Conservation (phyloP, 2,329 filamentous ascomycete species). For the Colletotrichum tropicicola region DNA sequence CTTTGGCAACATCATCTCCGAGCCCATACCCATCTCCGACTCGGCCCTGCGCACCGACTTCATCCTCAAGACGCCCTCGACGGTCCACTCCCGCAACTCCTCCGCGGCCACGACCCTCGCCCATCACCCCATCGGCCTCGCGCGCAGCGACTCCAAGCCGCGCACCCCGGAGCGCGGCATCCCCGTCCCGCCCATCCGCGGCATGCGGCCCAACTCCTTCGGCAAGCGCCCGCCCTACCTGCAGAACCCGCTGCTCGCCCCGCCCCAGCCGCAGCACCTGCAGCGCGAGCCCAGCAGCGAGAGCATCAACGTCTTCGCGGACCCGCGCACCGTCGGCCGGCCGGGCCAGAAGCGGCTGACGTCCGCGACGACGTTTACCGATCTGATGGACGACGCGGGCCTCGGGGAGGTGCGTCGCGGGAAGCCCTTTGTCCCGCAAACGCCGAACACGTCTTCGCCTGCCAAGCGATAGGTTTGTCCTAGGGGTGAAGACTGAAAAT, state of each 20-base stretch:
- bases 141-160: slow-evolving; percentile 20
- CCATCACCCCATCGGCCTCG: slow-evolving; percentile 21
- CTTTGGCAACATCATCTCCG: slow-evolving; percentile 63
- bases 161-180: slow-evolving; percentile 14
- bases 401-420: slow-evolving; percentile 52
- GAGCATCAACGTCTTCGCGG: slow-evolving; percentile 63
- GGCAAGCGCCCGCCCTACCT: slow-evolving; percentile 25
- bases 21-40: slow-evolving; percentile 59
- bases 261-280: slow-evolving; percentile 41
- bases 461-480: background rate
- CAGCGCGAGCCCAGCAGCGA: slow-evolving; percentile 55
- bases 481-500: background rate
- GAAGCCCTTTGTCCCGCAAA: slow-evolving; percentile 49
- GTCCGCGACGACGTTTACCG: slow-evolving; percentile 58
- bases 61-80: slow-evolving; percentile 49
- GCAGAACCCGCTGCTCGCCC: slow-evolving; percentile 32
- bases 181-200: slow-evolving; percentile 45
- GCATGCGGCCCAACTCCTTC: slow-evolving; percentile 40
- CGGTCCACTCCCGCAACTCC: slow-evolving; percentile 28
- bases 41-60: slow-evolving; percentile 61
- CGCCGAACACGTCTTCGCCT: slow-evolving; percentile 7
- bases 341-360: slow-evolving; percentile 32
- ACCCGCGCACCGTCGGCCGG: slow-evolving; percentile 50
- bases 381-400: slow-evolving; percentile 59
- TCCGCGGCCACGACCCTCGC: slow-evolving; percentile 20